Evolutionary conservation across 2,329 filamentous ascomycete species (phyloP).

Genomic region (Pseudohalonectria lignicola): DNA sequence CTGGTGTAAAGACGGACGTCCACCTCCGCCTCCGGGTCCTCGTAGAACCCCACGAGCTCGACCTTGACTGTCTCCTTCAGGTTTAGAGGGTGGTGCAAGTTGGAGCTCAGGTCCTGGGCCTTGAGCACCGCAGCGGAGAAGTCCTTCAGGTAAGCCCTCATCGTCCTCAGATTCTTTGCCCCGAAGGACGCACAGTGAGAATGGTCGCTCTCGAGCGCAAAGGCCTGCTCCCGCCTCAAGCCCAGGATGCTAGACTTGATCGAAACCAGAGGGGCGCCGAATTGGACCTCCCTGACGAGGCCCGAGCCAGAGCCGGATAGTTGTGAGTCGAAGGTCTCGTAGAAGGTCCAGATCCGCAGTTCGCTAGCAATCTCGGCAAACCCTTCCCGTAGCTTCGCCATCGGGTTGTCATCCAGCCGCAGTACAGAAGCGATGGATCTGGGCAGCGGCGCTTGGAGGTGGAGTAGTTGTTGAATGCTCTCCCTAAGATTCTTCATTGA

Average conservation of each 20-base stretch:
- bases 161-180: constrained; percentile 32
- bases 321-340: constrained; percentile 50
- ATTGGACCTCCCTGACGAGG: constrained; percentile 34
- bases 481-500: constrained; percentile 43
- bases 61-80: constrained; percentile 43
- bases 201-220: constrained; percentile 43
- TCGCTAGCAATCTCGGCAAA: constrained; percentile 47
- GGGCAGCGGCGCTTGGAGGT: constrained; percentile 38
- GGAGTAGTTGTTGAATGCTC: constrained; percentile 41
- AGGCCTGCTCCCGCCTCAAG: constrained; percentile 38
- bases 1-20: constrained; percentile 39
- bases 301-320: constrained; percentile 30
- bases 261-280: constrained; percentile 47
- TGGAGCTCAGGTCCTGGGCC: constrained; percentile 21
- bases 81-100: constrained; percentile 31
- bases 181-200: constrained; percentile 44
- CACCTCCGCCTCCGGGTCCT: constrained; percentile 30
- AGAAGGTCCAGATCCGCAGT: constrained; percentile 50
- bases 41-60: constrained; percentile 50
- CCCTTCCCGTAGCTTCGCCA: constrained; percentile 39
- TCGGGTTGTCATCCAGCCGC: constrained; percentile 33
- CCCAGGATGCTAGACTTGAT: constrained; percentile 43
- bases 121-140: constrained; percentile 24
- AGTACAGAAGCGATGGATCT: constrained; percentile 37
- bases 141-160: constrained; percentile 27